A percentile compares a stretch with the other conserved stretches of the same genome.
Evolutionary conservation across 2,329 filamentous ascomycete genomes (phyloP).

Genomic region (Bipolaris zeicola): DNA sequence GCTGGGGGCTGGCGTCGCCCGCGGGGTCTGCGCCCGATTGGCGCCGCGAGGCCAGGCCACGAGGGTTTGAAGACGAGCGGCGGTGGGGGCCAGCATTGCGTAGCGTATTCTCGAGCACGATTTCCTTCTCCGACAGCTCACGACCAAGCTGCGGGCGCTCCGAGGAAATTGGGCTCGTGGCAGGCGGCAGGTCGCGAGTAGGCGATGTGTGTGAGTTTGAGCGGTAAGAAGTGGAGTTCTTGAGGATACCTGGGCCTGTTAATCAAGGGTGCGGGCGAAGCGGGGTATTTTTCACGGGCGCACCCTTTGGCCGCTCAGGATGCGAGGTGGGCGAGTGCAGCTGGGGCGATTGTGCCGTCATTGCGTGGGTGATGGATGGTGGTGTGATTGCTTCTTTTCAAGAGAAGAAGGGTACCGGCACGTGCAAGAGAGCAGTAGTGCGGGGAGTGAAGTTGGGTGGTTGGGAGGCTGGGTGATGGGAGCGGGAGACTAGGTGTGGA

Average conservation of each 20-base stretch:
- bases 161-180: conserved; percentile 37
- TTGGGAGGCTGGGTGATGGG: conserved; percentile 7
- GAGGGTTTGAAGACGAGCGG: conserved; percentile 76
- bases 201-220: conserved; percentile 57
- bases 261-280: conserved; percentile 11
- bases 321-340: conserved; percentile 45
- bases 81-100: conserved; percentile 90
- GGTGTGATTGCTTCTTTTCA: not conserved
- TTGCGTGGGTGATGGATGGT: conserved; percentile 17
- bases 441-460: not conserved
- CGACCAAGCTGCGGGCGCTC: conserved; percentile 53
- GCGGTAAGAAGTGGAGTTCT: conserved; percentile 75
- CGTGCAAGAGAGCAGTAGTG: conserved; percentile 15
- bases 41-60: conserved; percentile 72
- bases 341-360: conserved; percentile 45
- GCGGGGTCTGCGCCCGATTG: conserved; percentile 63
- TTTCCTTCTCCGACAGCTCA: conserved; percentile 76
- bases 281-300: conserved; percentile 9
- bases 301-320: conserved; percentile 54
- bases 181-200: conserved; percentile 48
- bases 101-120: conserved; percentile 92
- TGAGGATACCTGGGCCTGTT: conserved; percentile 78
- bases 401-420: conserved; percentile 10
- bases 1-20: conserved; percentile 69
- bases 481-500: conserved; percentile 4